These are phyloP conservation scores for Termitomyces sp. DNA, from an alignment of 768 basidiomycete genomes.

Conservation along the genomic window DNA sequence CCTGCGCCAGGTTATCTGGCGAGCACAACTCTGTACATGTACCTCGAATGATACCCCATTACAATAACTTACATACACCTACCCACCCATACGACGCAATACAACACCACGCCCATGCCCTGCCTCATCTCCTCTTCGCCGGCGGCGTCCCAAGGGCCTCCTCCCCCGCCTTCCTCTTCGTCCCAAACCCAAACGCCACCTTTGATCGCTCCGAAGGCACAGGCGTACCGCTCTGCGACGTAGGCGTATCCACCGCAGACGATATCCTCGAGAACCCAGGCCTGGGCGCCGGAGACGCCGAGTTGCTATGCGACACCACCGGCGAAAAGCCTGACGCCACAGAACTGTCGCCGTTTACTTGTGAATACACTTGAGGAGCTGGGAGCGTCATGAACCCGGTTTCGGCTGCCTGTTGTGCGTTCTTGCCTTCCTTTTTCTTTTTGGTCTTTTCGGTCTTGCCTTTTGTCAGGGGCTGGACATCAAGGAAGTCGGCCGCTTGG, in stretches of 20 bases:
- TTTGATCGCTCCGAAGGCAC: conserved; percentile 66
- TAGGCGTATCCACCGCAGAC: conserved; percentile 51
- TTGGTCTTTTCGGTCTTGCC: conserved; percentile 82
- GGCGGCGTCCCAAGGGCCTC: conserved; percentile 69
- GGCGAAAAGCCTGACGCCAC: conserved; percentile 26
- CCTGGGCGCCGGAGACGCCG: conserved; percentile 64
- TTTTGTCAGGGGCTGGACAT: conserved; percentile 77
- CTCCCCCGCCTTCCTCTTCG: conserved; percentile 77
- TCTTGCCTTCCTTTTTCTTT: conserved; percentile 75
- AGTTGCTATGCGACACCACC: conserved; percentile 26
- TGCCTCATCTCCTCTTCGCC: conserved; percentile 52
- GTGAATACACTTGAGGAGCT: conserved; percentile 44
- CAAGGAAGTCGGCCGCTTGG: conserved; percentile 79
- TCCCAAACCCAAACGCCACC: conserved; percentile 74
- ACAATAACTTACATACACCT: conserved; percentile 4
- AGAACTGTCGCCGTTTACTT: conserved; percentile 48
- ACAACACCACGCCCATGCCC: no score
- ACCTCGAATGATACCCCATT: background rate
- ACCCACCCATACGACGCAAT: no score
- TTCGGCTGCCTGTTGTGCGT: conserved; percentile 42
- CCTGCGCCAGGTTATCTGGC: no score
- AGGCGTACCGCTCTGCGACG: conserved; percentile 52
- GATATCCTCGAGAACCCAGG: conserved; percentile 80
- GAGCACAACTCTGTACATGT: conserved; percentile 1
- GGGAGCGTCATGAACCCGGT: conserved; percentile 75